These are phyloP conservation scores for Boletus fagicola DNA, from an alignment of 768 basidiomycete species.

Conservation along the genomic window DNA sequence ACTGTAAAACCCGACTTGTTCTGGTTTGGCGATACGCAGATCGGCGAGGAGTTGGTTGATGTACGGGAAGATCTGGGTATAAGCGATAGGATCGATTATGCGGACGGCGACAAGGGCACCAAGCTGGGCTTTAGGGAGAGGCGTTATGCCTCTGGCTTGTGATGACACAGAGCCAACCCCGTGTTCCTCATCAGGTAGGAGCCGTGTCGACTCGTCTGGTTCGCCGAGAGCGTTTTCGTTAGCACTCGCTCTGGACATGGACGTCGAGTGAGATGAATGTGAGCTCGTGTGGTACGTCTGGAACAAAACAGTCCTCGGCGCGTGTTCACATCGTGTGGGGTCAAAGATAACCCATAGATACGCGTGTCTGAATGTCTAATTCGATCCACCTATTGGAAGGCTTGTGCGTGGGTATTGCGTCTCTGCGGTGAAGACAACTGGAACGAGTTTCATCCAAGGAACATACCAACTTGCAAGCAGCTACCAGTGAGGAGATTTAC, in stretches of 20 bases:
- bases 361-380: neutral
- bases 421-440: neutral
- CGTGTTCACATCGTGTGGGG: neutral
- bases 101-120: neutral
- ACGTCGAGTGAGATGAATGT: neutral
- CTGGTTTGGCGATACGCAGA: neutral
- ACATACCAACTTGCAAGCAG: neutral
- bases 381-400: neutral
- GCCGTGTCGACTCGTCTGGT: constrained; percentile 1
- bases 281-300: neutral
- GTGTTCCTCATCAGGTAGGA: neutral
- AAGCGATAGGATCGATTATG: constrained; percentile 2
- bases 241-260: neutral
- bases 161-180: neutral
- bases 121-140: constrained; percentile 3
- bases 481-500: neutral
- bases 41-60: constrained; percentile 10
- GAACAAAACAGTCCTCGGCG: neutral
- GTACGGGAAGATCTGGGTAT: constrained; percentile 7
- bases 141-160: neutral
- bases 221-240: neutral
- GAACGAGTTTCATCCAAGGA: neutral
- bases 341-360: neutral
- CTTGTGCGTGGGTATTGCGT: neutral
- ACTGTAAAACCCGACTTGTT: constrained; percentile 11